Evolutionary conservation across 768 basidiomycete species (phyloP).

Genomic region (Tricholoma bakamatsutake): DNA sequence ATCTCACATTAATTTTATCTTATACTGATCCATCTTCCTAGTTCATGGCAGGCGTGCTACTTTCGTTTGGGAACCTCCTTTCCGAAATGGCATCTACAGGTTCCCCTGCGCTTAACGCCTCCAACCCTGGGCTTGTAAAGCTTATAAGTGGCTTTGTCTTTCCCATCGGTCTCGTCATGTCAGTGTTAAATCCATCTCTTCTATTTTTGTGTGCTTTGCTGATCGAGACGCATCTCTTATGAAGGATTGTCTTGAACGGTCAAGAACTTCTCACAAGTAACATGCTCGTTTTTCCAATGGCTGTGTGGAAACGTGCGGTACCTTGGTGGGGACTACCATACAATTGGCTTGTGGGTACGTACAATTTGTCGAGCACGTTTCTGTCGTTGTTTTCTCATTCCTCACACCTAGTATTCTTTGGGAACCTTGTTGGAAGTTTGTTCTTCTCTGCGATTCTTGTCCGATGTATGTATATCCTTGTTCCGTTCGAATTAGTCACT

Average conservation of each 20-base stretch:
- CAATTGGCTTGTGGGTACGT: constrained; percentile 64
- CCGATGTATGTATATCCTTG: constrained; percentile 41
- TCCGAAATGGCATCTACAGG: constrained; percentile 59
- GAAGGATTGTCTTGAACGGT: constrained; percentile 68
- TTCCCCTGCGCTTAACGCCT: constrained; percentile 38
- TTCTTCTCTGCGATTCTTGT: constrained; percentile 66
- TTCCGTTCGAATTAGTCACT: not conserved
- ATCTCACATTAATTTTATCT: not conserved
- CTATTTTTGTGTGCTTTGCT: not conserved
- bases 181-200: constrained; percentile 8
- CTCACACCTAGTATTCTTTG: constrained; percentile 51
- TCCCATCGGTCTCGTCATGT: constrained; percentile 77
- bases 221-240: not conserved
- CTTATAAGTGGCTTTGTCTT: constrained; percentile 64
- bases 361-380: not conserved
- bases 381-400: not conserved
- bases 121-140: constrained; percentile 65
- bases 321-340: constrained; percentile 66
- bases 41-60: constrained; percentile 65
- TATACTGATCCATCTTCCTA: constrained; percentile 16
- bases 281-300: constrained; percentile 78
- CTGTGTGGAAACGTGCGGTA: constrained; percentile 48
- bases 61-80: constrained; percentile 70
- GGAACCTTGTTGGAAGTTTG: constrained; percentile 62
- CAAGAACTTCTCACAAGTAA: constrained; percentile 71